These are phyloP conservation scores for Penicillium sp. DNA, from an alignment of 2,329 filamentous ascomycete species.

Conservation along the genomic window DNA sequence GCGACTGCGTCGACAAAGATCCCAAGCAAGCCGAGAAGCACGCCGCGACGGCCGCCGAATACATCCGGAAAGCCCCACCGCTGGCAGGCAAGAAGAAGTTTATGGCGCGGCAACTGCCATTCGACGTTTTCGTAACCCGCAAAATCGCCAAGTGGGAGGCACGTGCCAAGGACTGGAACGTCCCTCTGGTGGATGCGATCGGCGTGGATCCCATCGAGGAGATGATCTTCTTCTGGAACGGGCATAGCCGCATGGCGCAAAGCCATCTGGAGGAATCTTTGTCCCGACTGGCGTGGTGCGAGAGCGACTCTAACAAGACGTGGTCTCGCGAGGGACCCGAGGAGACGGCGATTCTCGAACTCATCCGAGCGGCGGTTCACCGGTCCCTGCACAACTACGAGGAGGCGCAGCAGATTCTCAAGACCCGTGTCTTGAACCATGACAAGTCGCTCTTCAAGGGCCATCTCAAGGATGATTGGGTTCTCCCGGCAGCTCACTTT, in stretches of 20 bases:
- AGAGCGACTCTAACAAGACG: constrained; percentile 56
- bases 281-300: constrained; percentile 64
- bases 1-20: constrained; percentile 41
- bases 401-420: constrained; percentile 65
- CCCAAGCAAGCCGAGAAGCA: constrained; percentile 52
- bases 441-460: constrained; percentile 55
- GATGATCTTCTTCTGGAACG: constrained; percentile 94
- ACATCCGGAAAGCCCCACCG: constrained; percentile 68
- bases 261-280: constrained; percentile 64
- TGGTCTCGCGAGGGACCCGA: constrained; percentile 56
- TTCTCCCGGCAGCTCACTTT: constrained; percentile 74
- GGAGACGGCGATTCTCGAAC: constrained; percentile 62
- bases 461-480: constrained; percentile 55
- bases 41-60: constrained; percentile 65
- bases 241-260: constrained; percentile 73
- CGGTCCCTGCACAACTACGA: constrained; percentile 61
- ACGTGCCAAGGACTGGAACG: constrained; percentile 63
- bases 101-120: constrained; percentile 83
- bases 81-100: constrained; percentile 83
- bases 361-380: constrained; percentile 66
- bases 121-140: constrained; percentile 79
- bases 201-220: constrained; percentile 80
- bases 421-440: constrained; percentile 61
- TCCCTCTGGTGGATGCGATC: constrained; percentile 74
- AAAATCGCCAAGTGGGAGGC: constrained; percentile 89